Percentiles rank a stretch among this genome's conserved stretches.
Evolutionary conservation across 768 basidiomycete genomes (phyloP).

Genomic region (Rhizopogon rudus): DNA sequence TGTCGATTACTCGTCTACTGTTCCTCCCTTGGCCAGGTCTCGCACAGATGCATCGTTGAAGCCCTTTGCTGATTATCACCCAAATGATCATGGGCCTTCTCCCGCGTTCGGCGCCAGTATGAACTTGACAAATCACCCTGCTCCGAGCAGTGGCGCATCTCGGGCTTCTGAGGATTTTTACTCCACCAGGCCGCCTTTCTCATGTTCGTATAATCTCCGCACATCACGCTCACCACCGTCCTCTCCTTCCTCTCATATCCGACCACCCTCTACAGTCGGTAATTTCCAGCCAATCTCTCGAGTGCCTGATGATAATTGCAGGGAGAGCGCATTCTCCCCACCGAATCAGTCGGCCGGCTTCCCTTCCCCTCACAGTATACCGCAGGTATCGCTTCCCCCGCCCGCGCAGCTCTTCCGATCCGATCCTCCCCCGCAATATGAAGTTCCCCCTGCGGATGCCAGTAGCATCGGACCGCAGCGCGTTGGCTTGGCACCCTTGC

Average conservation of each 20-base stretch:
- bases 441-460: conserved; percentile 20
- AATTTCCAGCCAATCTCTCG: conserved; percentile 7
- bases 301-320: conserved; percentile 4
- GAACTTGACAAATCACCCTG: neutral
- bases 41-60: conserved; percentile 1
- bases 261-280: conserved; percentile 14
- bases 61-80: conserved; percentile 6
- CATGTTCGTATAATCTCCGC: conserved; percentile 11
- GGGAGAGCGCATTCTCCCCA: conserved; percentile 7
- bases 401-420: conserved; percentile 24
- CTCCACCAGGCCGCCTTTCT: conserved; percentile 8
- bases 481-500: conserved; percentile 53
- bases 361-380: conserved; percentile 7
- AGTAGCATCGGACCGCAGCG: conserved; percentile 20
- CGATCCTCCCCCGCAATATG: conserved; percentile 23
- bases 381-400: conserved; percentile 28
- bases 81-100: conserved; percentile 8
- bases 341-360: conserved; percentile 2
- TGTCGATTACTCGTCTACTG: conserved; percentile 3
- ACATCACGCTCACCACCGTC: conserved; percentile 13
- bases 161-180: conserved; percentile 10
- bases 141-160: conserved; percentile 1
- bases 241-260: conserved; percentile 13
- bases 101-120: conserved; percentile 5
- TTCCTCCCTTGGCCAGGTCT: conserved; percentile 1